Conservation (phyloP, 305 asterid species). For the Rubia peregrina region DNA sequence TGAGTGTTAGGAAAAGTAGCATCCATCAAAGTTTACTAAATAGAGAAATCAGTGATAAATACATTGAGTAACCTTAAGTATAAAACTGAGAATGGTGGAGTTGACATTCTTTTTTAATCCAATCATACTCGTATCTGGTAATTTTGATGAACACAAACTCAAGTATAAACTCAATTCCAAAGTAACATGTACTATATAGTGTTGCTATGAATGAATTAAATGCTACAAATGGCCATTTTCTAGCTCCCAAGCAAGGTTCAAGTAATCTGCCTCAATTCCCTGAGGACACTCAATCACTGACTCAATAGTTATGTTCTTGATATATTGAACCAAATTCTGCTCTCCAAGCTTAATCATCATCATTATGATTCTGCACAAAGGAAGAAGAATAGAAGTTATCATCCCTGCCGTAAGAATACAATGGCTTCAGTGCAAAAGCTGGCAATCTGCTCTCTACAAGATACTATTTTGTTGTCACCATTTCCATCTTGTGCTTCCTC, state of each 20-base stretch:
- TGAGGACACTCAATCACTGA: neutral
- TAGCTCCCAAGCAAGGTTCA: conserved; percentile 42
- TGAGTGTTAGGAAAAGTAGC: too few relatives aligned
- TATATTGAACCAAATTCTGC: conserved; percentile 95
- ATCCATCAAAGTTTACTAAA: too few relatives aligned
- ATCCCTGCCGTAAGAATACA: conserved; percentile 17
- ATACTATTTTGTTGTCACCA: conserved; percentile 83
- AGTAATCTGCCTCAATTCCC: neutral
- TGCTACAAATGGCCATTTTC: neutral
- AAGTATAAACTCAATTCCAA: neutral
- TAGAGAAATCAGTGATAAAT: too few relatives aligned
- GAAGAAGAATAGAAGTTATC: conserved; percentile 15
- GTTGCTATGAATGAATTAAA: conserved; percentile 4
- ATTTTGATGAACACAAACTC: neutral
- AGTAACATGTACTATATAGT: neutral
- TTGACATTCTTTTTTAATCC: too few relatives aligned
- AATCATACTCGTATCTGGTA: neutral
- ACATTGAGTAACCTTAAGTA: too few relatives aligned
- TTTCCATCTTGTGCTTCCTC: conserved; percentile 97
- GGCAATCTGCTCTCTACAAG: conserved; percentile 91
- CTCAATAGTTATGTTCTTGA: conserved; percentile 62
- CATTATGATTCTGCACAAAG: conserved; percentile 21
- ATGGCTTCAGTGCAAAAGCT: conserved; percentile 62
- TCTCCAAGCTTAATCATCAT: conserved; percentile 91
- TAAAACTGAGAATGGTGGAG: too few relatives aligned